Base-by-base conservation (phyloP, 1,139 yeast species). In the Lodderomyces elongisporus region DNA sequence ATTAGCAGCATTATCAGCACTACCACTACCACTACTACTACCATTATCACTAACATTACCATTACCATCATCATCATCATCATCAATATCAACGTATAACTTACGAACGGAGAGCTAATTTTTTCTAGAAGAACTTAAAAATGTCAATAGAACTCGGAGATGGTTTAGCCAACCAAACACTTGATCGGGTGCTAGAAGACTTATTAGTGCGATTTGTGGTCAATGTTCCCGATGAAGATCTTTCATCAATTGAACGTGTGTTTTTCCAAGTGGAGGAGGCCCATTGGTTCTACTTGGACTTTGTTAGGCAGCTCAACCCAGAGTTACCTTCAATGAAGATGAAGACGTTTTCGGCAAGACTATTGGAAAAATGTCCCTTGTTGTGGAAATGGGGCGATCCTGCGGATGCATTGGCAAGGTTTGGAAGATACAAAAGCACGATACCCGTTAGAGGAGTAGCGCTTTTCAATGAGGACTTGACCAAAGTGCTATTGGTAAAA, bases 371-470 rank as follows among this genome's bases (percentile, higher is more conserved):
- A 38, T 87, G 95, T 49, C 97, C 98, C 1, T 56, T 84, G 36
- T 72, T 91, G 34, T 84, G 93, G 89, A 77, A 79, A 54, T 85
- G 94, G 85, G 84, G 85, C 4, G 79, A 79, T 45, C 85, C 89
- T 1, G 70, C 74, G 21, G 82, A 82, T 43, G 94, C 93, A 1
- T 57, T 85, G 34, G 68, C 79, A 24, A 68, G 78, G 46, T 93
- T 93, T 56, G 85, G 89, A 23, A 77, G 75, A 50, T 93, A 93
- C 58, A 93, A 93, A 58, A 77, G 81, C 24, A 77, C 85, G 4
- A 91, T 93, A 36, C 99, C 99, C 0, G 99, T 93, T 1, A 71
- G 99, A 49, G 99, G 99, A 16, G 93, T 93, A 34, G 96, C 96
- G 10, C 67, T 93, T 34, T 74, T 93, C 48, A 88, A 87, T 54